Conservation (phyloP, 495 filamentous ascomycete species). For the Aspergillus bridgeri region DNA sequence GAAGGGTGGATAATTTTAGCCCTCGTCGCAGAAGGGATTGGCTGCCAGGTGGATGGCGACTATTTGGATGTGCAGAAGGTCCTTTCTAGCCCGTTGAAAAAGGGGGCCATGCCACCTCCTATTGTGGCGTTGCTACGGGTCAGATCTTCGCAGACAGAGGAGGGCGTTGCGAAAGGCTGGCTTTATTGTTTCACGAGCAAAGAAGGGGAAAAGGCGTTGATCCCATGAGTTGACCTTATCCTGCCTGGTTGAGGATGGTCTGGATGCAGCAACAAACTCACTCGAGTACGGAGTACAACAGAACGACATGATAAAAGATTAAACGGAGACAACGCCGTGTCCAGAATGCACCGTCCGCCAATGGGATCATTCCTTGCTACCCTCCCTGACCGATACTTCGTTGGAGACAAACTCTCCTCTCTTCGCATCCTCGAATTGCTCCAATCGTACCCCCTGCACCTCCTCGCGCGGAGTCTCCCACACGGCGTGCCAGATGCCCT, state of each 20-base stretch:
- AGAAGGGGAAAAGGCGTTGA: not conserved
- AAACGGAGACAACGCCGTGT: no score
- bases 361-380: not conserved
- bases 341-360: not conserved
- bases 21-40: not conserved
- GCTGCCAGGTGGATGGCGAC: not conserved
- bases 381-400: constrained; percentile 8
- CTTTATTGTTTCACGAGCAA: not conserved
- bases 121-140: not conserved
- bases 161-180: not conserved
- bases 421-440: constrained; percentile 12
- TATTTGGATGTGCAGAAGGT: not conserved
- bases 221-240: not conserved
- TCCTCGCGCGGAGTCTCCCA: constrained; percentile 22
- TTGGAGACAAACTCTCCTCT: constrained; percentile 26
- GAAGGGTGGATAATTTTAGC: not conserved
- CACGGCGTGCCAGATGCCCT: constrained; percentile 32
- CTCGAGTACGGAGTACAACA: not conserved
- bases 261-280: no score
- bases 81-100: not conserved
- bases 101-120: not conserved
- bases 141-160: not conserved
- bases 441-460: constrained; percentile 21
- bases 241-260: not conserved
- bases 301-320: not conserved